Conservation (phyloP, 345 rosid genomes). For the Bruguiera gymnorhiza region DNA sequence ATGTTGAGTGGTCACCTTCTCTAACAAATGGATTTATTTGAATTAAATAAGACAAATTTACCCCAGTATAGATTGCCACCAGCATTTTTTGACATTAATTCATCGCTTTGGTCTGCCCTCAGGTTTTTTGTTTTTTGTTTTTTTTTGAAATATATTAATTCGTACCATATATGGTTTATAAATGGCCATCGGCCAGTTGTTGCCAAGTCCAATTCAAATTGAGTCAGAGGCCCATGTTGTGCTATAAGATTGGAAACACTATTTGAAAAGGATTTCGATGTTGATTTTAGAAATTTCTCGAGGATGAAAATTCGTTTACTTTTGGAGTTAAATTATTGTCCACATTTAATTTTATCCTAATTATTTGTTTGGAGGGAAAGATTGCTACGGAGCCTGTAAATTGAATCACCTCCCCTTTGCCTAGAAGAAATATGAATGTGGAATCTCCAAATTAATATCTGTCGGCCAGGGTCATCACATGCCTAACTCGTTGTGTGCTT, state of each 20-base stretch:
- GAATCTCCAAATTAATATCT: too few species aligned
- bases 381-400: neutral
- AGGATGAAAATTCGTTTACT: too few species aligned
- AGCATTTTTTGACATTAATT: neutral
- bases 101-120: neutral
- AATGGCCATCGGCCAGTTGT: neutral
- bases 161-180: neutral
- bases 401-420: too few species aligned
- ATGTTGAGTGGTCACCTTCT: neutral
- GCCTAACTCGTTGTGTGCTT: neutral
- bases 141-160: too few species aligned
- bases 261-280: neutral
- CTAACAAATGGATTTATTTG: neutral
- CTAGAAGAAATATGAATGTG: too few species aligned
- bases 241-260: neutral
- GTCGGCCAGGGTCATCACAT: constrained; percentile 18
- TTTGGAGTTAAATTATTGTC: neutral
- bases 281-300: neutral
- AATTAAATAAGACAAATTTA: constrained; percentile 2
- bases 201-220: neutral
- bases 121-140: too few species aligned
- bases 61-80: neutral
- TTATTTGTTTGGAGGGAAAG: neutral
- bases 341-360: neutral
- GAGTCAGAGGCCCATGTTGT: neutral